A percentile compares a stretch with the other conserved stretches of the same genome.
Conservation (phyloP, 139 green algal genomes). For the Ettlia oleoabundans region DNA sequence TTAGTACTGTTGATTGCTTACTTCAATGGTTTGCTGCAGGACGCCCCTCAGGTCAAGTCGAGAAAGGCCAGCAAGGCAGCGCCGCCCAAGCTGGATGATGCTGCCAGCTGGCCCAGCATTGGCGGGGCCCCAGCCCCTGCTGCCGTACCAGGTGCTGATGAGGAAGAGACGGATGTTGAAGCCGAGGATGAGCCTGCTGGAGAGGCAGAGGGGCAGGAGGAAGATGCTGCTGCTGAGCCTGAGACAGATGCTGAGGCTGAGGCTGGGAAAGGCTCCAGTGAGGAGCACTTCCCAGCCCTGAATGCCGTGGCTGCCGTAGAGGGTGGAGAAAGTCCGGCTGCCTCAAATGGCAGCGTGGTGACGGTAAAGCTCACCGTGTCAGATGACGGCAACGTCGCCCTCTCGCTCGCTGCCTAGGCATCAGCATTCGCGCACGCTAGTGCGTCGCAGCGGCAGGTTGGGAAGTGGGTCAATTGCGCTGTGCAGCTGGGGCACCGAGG, state of each 20-base stretch:
- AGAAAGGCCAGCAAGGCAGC: slow-evolving; percentile 23
- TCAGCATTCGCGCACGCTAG: neutral
- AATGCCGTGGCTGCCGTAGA: too few relatives aligned
- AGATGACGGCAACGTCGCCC: slow-evolving; percentile 16
- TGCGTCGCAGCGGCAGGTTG: neutral
- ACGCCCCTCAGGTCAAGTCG: neutral
- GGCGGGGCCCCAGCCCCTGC: slow-evolving; percentile 20
- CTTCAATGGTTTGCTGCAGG: neutral
- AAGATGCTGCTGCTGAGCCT: neutral
- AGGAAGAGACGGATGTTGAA: neutral
- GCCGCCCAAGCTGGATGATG: slow-evolving; percentile 44
- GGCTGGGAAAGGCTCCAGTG: too few relatives aligned
- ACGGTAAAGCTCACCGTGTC: slow-evolving; percentile 26
- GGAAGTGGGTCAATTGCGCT: too few relatives aligned
- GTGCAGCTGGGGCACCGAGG: too few relatives aligned
- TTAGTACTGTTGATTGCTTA: neutral
- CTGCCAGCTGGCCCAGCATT: slow-evolving; percentile 44
- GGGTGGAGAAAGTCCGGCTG: too few relatives aligned
- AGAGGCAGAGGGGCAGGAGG: neutral
- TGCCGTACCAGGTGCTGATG: neutral
- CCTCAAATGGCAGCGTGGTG: neutral
- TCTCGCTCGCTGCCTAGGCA: slow-evolving; percentile 8
- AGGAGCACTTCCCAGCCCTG: too few relatives aligned
- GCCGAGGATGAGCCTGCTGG: neutral
- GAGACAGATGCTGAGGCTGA: too few relatives aligned